phyloP scores from a whole-genome alignment of 2,329 filamentous ascomycete genomes.

The Ambrosiella xylebori region DNA sequence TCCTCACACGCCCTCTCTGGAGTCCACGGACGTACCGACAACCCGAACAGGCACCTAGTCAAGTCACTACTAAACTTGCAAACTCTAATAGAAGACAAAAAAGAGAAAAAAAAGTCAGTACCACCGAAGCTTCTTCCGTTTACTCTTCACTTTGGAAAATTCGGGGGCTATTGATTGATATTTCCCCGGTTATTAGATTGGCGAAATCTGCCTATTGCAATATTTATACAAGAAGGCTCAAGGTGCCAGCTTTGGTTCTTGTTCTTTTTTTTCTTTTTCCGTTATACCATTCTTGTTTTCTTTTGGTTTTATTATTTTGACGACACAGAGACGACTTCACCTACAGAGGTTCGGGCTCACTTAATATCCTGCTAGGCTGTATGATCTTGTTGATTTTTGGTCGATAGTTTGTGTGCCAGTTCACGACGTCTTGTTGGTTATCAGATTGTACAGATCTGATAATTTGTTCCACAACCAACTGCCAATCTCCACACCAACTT shows the following conservation, averaged over 20 bases:
- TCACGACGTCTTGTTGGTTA: not conserved
- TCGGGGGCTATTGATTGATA: no score
- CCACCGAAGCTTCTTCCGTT: not conserved
- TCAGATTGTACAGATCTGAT: not conserved
- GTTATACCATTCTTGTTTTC: not conserved
- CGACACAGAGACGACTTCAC: not conserved
- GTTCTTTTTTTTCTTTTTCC: not conserved
- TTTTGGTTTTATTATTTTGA: not conserved
- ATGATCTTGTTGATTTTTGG: not conserved
- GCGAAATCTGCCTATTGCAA: no score
- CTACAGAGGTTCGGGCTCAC: not conserved
- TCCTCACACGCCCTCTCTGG: not conserved
- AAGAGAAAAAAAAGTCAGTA: not conserved
- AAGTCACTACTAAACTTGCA: no score
- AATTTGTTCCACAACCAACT: not conserved
- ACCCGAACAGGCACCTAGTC: not conserved
- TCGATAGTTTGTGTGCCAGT: not conserved
- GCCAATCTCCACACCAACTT: not conserved
- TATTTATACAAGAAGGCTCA: not conserved
- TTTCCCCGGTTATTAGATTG: no score
- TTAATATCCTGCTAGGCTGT: not conserved
- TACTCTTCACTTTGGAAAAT: no score
- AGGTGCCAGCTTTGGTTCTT: not conserved
- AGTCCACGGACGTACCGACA: conserved; percentile 2
- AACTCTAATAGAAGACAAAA: not conserved